Percentiles rank a stretch among this genome's conserved stretches.
phyloP scores from a whole-genome alignment of 768 basidiomycete species.

The Cystofilobasidium capitatum region DNA sequence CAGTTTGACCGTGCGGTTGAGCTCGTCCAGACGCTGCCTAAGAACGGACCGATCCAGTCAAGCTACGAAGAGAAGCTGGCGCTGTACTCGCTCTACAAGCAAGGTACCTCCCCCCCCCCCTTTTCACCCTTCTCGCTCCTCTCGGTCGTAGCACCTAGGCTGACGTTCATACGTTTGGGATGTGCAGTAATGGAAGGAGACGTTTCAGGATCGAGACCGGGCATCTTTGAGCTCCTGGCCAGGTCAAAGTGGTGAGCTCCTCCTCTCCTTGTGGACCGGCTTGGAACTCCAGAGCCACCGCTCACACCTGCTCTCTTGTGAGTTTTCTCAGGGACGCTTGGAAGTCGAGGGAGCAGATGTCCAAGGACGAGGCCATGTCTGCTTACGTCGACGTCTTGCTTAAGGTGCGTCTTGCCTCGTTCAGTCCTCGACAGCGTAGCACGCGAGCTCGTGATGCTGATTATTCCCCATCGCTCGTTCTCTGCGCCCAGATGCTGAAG shows the following conservation, averaged over 20 bases:
- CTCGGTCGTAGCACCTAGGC: too few species aligned
- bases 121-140: neutral
- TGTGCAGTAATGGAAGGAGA: constrained; percentile 18
- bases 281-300: too few species aligned
- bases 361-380: constrained; percentile 14
- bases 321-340: constrained; percentile 28
- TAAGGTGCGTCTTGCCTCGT: neutral
- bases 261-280: neutral
- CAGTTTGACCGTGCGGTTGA: constrained; percentile 19
- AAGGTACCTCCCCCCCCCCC: neutral
- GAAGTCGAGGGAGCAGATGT: constrained; percentile 10
- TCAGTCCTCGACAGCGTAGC: neutral
- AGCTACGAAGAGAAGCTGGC: constrained; percentile 24
- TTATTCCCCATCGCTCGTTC: neutral
- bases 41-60: constrained; percentile 10
- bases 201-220: constrained; percentile 16
- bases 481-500: constrained; percentile 10
- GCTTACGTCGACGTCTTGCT: constrained; percentile 17
- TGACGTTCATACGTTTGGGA: too few species aligned
- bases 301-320: too few species aligned
- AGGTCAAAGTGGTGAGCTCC: constrained; percentile 18
- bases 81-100: constrained; percentile 17
- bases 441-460: neutral
- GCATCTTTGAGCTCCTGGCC: constrained; percentile 20
- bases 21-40: constrained; percentile 20